These are phyloP conservation scores for Mimosa pudica DNA, from an alignment of 306 rosid species.

Conservation along the genomic window DNA sequence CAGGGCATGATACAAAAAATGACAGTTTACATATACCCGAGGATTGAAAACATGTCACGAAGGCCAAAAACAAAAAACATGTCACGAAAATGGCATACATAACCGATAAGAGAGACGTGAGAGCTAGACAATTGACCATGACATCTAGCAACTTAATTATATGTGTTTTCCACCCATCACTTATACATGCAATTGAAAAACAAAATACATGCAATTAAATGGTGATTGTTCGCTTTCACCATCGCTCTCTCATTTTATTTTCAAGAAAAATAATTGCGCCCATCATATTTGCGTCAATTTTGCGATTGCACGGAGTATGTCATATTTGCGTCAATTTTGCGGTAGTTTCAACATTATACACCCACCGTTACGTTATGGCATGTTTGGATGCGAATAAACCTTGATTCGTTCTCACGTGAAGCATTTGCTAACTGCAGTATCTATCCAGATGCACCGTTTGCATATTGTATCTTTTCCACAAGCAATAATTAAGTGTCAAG, in stretches of 20 bases:
- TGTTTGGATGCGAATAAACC: not conserved
- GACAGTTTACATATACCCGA: not conserved
- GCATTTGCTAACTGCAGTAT: not conserved
- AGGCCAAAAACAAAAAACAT: not conserved
- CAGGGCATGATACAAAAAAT: slow-evolving; percentile 17
- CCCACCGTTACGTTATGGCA: not conserved
- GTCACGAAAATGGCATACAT: no score
- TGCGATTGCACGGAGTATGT: not conserved
- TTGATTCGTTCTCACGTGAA: not conserved
- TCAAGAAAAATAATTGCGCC: no score
- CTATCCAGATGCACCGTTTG: not conserved
- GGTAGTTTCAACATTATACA: not conserved
- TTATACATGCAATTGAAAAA: no score
- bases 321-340: not conserved
- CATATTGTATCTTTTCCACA: not conserved
- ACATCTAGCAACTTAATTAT: not conserved
- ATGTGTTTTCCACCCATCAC: not conserved
- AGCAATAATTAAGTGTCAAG: not conserved
- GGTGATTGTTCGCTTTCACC: not conserved
- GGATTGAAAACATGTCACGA: not conserved
- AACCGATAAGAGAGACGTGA: not conserved
- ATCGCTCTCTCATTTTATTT: not conserved
- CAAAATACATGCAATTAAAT: no score
- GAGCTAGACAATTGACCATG: not conserved
- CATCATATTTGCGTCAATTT: not conserved